Evolutionary conservation across 208 protist genomes (phyloP), one percentile per base, ranked within the genome.

Genomic region (Wallacemonas rigidus): DNA sequence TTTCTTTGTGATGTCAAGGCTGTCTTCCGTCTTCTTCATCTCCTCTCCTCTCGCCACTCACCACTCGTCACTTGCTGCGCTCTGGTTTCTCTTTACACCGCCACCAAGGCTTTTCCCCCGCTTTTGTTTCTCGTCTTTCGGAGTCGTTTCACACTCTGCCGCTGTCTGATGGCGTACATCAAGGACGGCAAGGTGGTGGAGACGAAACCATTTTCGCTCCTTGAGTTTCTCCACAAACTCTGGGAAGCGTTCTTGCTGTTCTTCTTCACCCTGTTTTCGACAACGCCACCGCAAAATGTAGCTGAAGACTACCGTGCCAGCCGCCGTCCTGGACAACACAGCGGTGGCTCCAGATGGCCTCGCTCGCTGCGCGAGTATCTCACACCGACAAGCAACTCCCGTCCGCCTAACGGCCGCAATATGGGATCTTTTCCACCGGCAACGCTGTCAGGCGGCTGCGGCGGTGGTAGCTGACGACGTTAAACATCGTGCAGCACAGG

Each of bases 111-210:
- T 26, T 26, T n/a, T 57, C 71, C 67, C 4, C 73, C 68, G 51
- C n/a, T 68, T 26, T 67, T 55, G 47, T 55, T 53, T 72, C 67
- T 70, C 67, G 6, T 56, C 50, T 26, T 26, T 26, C 26, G 26
- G 26, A 26, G 26, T 26, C 26, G 26, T 26, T 26, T 26, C 26
- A 26, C 26, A 26, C 26, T 26, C 26, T 26, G 26, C 26, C 26
- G 26, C 26, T 26, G 26, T 26, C 26, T 26, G 56, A 95, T 95
- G 90, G 48, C 82, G 44, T 94, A 94, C 79, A 85, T 96, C 55
- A 68, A 82, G 53, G 80, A 89, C 48, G 88, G 89, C 15, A 79
- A 86, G 38, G 85, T 92, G n/a, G 85, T 94, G 69, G 88, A 92
- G 50, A 81, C 85, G 61, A 89, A 86, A 72, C 87, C 87, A 12